Base-by-base conservation (phyloP, 345 rosid genomes). In the Toxicodendron radicans region DNA sequence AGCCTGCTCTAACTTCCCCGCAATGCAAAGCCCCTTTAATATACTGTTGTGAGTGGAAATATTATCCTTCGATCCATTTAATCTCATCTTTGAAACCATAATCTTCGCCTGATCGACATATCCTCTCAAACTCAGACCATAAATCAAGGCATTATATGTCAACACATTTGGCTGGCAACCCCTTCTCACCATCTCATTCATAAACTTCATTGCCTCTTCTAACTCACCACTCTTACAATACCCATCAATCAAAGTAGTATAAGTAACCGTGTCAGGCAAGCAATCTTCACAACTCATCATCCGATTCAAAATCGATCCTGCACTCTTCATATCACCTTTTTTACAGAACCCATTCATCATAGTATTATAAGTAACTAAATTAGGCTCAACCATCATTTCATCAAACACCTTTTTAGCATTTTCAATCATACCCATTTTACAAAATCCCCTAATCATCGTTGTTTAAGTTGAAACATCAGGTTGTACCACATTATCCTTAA, bases 281-380 rank as follows among this genome's bases (percentile, higher is more conserved):
- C 77, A 79, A 62, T 72, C 53, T 24, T 2, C 13, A 30, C 73
- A 73, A 7, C 7, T 64, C 49, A 73, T 12, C 75, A 85, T 70
- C 60, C 51, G 45, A 67, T 58, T 0, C 23, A 79, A 61, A 17
- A 79, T 2, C 16, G 38, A 43, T 43, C 30, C 41, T 9, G 88
- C 86, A 33, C 68, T 66, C 43, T 77, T 75, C 81, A 81, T 72
- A 20, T 77, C 77, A 46, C 85, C 83, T 51, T 79, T 81, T 76
- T 83, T 79, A 64, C 86, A 77, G 59, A 64, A 83, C 62, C 88
- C 88, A 77, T 79, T 69, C n/a, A 85, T 79, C 81, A 83, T 18
- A 57, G 81, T 79, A 41, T 83, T 85, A n/a, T 18, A 80, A 38
- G 85, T 33, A 61, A 81, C 6, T 54, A 67, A 48, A 75, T 80